Base-by-base conservation (phyloP, 768 basidiomycete species). In the Phaeolepiota aurea region DNA sequence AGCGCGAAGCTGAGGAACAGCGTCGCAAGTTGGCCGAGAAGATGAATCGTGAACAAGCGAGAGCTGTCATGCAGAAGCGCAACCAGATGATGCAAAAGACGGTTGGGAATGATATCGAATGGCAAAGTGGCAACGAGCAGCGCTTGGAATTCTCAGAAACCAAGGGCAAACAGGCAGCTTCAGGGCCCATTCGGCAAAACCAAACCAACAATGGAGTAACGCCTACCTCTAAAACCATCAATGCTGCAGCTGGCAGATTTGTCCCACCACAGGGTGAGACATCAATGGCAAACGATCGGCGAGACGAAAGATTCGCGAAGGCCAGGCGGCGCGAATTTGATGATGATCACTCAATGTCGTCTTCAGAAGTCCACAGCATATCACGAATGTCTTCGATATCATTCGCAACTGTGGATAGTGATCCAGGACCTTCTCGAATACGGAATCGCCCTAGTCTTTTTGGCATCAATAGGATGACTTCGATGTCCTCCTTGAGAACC, bases 1-100 rank as follows among this genome's bases (percentile, higher is more conserved):
- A 79, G 42, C 76, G 74, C 44, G 89, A 93, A 59, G 85, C 86
- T 14, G 88, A 92, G 68, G 77, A 82, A 53, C 85, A 87, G 50
- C 80, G 83, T 46, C 86, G 89, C 47, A 79, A 79, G 42, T 69
- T 86, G 46, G 77, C 74, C 13, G 77, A 82, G 57, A 79, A 77
- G 51, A 79, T 68, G 54, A 79, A 87, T 46, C 77, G 80, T 51
- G 92, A 96, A 52, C 85, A 91, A 59, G 87, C 91, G 13, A 77
- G 91, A 41, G 89, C 88, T 32, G 91, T 94, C 61, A 85, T 93
- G 80, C 76, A 82, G 53, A 94, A 93, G 66, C 83, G 88, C 48
- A 81, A 76, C 44, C 78, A 82, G 48, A 71, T 89, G 60, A 67
- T 86, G 51, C 76, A 76, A 54, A 72, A 78, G 49, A 71, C 67